Base-by-base conservation (phyloP, 345 rosid genomes). In the Pugionium cornutum region DNA sequence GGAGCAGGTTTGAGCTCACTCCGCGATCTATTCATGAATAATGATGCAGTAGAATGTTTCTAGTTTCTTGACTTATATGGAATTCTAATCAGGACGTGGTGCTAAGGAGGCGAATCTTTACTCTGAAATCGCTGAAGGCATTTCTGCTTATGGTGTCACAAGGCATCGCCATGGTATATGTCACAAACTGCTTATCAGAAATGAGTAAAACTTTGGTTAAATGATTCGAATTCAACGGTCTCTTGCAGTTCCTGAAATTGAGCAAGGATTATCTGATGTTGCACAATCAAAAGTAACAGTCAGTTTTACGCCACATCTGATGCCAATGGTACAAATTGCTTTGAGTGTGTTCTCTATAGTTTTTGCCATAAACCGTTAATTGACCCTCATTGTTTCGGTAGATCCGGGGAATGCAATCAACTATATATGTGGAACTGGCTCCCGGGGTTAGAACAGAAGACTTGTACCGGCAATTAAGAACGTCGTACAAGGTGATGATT, bases 381-480 rank as follows among this genome's bases (percentile, higher is more conserved):
- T 36, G 51, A 47, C 10, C 31, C 34, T 44, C 0, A 5, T 56
- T 71, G 35, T 73, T 60, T 62, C 33, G 32, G 37, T 70, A 91
- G 99, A 88, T 70, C 52, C 96, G 99, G 6, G 99, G 99, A 52
- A 90, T 94, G 99, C 99, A 88, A 69, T 94, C 97, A 1, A 86
- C 96, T 67, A 86, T 94, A 33, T 86, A 85, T 64, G 95, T 88
- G 11, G 87, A 88, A 79, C 83, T 90, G 96, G 85, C 84, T 77
- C 66, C 81, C 0, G 96, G 95, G 18, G 88, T 79, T 53, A 81
- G 68, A 1, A 47, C 69, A 2, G 83, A 90, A 61, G 92, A 89
- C 65, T 80, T 90, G 45, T 77, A 83, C 75, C 79, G 82, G 39
- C 89, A 78, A 58, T 63, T 94, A 76, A 80, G 59, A 66, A 48